These are phyloP conservation scores for Spatholobus suberectus DNA, from an alignment of 306 rosid genomes.

Conservation along the genomic window DNA sequence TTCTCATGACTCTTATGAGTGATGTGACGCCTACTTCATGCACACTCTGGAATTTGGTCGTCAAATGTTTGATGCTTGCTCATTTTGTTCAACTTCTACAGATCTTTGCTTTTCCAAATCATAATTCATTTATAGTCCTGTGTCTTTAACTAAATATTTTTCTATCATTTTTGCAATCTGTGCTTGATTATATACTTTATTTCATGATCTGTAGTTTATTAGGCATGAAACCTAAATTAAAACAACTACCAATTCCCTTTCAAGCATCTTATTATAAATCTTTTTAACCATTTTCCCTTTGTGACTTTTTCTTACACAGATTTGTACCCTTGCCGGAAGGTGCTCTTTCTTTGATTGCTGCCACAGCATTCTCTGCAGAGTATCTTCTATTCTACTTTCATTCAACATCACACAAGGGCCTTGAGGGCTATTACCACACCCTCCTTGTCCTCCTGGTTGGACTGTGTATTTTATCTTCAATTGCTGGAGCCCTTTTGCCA, in stretches of 20 bases:
- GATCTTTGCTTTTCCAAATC: background rate
- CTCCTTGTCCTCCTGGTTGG: constrained; percentile 81
- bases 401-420: constrained; percentile 90
- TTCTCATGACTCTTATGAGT: background rate
- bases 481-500: constrained; percentile 77
- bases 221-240: background rate
- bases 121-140: background rate
- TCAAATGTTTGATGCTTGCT: background rate
- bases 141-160: background rate
- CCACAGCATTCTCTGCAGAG: constrained; percentile 86
- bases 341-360: constrained; percentile 76
- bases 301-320: constrained; percentile 45
- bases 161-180: background rate
- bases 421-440: constrained; percentile 90
- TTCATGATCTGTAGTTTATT: background rate
- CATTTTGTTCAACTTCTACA: background rate
- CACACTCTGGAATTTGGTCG: constrained; percentile 7
- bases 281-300: constrained; percentile 30
- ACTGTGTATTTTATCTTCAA: constrained; percentile 69
- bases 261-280: background rate
- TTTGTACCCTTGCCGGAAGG: constrained; percentile 79
- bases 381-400: constrained; percentile 93
- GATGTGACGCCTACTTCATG: constrained; percentile 4
- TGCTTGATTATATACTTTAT: background rate
- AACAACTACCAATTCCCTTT: background rate